These are phyloP conservation scores for Cryptosporidium baileyi DNA, from an alignment of 169 alveolate genomes.

Conservation along the genomic window DNA sequence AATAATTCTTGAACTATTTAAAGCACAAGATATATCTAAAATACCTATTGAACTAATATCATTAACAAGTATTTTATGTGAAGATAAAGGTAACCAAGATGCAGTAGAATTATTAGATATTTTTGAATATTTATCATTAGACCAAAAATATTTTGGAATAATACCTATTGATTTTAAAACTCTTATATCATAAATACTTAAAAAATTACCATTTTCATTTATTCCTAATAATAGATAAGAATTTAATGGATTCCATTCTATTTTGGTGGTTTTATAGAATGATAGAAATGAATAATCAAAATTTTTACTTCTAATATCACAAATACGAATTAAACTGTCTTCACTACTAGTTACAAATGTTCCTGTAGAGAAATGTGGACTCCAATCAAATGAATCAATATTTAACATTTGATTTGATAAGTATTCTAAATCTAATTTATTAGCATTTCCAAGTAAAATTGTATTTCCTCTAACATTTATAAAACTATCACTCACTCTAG, in stretches of 20 bases:
- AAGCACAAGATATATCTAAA: background rate
- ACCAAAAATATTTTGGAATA: constrained; percentile 12
- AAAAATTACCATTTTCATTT: constrained; percentile 26
- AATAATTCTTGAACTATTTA: background rate
- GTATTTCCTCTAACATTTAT: constrained; percentile 1
- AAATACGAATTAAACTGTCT: constrained; percentile 38
- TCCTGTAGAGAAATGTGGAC: constrained; percentile 66
- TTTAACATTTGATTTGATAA: constrained; percentile 33
- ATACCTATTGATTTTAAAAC: constrained; percentile 7
- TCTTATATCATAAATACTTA: constrained; percentile 54
- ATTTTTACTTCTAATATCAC: constrained; percentile 20
- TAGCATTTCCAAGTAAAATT: background rate
- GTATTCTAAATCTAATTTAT: background rate
- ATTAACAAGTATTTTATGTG: constrained; percentile 1
- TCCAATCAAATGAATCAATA: constrained; percentile 48
- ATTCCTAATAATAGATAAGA: constrained; percentile 9
- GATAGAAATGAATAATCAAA: constrained; percentile 36
- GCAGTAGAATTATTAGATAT: background rate
- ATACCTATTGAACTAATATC: background rate
- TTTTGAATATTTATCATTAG: background rate
- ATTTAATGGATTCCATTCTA: constrained; percentile 40
- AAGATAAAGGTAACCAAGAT: constrained; percentile 34
- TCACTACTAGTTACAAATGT: constrained; percentile 62
- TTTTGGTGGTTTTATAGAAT: constrained; percentile 27
- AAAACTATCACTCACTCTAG: background rate